Evolutionary conservation across 768 basidiomycete species (phyloP).

Genomic region (Boletus sensibilis): DNA sequence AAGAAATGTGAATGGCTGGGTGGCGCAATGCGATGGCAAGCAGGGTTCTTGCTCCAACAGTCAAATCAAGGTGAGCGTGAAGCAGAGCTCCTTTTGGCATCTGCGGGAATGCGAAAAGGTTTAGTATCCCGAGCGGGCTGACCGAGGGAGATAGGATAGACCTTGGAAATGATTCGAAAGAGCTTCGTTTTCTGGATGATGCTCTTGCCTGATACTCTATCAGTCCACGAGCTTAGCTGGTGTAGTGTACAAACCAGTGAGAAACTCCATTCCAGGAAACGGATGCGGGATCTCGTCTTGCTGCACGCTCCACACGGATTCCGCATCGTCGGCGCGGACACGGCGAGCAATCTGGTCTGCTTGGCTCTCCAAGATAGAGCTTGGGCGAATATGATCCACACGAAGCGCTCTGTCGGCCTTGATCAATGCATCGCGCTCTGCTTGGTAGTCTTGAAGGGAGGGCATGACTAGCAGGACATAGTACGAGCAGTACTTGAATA

Average conservation of each 20-base stretch:
- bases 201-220: conserved; percentile 40
- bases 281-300: conserved; percentile 55
- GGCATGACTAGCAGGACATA: background rate
- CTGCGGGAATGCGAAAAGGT: conserved; percentile 30
- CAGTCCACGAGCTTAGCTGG: background rate
- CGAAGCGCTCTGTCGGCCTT: conserved; percentile 49
- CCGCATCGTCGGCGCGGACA: conserved; percentile 54
- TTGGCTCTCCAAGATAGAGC: conserved; percentile 40
- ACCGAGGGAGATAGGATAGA: conserved; percentile 12
- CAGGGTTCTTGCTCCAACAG: conserved; percentile 53
- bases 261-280: conserved; percentile 78
- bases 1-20: conserved; percentile 59
- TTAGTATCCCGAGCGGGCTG: background rate
- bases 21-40: conserved; percentile 55
- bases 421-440: conserved; percentile 32
- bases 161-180: conserved; percentile 63
- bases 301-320: conserved; percentile 57
- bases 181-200: conserved; percentile 62
- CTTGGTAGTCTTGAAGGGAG: conserved; percentile 20
- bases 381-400: conserved; percentile 40
- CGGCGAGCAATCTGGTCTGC: conserved; percentile 58
- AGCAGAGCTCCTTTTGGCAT: conserved; percentile 82
- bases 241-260: conserved; percentile 50
- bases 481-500: too few species aligned
- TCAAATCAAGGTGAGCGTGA: conserved; percentile 75